Evolutionary conservation across 148 eudicot genomes (phyloP).

Genomic region (Chenopodium formosanum): DNA sequence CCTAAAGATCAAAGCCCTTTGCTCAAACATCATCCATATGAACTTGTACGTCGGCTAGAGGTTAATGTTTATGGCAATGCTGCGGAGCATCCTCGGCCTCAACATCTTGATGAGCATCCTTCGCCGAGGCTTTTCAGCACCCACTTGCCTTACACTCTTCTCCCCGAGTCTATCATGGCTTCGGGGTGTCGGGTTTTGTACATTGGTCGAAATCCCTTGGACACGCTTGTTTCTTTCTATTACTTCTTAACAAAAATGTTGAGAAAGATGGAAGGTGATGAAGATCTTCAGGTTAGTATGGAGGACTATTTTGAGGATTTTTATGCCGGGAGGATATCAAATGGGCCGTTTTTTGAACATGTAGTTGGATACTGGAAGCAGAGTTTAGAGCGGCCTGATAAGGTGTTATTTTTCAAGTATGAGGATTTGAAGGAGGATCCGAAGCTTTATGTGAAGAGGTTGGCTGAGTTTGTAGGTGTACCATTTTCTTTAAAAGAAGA

Average conservation of each 20-base stretch:
- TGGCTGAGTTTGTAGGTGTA: conserved; percentile 30
- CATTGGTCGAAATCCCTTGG: conserved; percentile 1
- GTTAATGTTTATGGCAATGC: not conserved
- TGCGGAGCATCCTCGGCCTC: not conserved
- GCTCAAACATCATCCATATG: conserved; percentile 1
- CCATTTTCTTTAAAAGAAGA: conserved; percentile 27
- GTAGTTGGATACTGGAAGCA: conserved; percentile 34
- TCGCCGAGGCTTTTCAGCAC: conserved; percentile 9
- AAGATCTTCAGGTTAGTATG: not conserved
- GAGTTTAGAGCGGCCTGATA: conserved; percentile 26
- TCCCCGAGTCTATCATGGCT: not conserved
- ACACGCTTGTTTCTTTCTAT: not conserved
- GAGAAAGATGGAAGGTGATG: not conserved
- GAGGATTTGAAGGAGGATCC: conserved; percentile 29
- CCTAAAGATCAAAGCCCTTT: not conserved
- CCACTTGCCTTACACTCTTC: not conserved
- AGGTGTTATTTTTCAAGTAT: conserved; percentile 24
- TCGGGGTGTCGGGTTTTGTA: not conserved
- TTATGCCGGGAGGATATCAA: conserved; percentile 6
- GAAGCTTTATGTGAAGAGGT: conserved; percentile 2
- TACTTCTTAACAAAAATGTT: no score
- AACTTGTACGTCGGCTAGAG: not conserved
- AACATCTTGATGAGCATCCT: not conserved
- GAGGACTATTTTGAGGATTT: conserved; percentile 15
- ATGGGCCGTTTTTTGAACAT: conserved; percentile 33